phyloP scores from a whole-genome alignment of 371 early-diverging fungal genomes.

The Mucor saturninus region DNA sequence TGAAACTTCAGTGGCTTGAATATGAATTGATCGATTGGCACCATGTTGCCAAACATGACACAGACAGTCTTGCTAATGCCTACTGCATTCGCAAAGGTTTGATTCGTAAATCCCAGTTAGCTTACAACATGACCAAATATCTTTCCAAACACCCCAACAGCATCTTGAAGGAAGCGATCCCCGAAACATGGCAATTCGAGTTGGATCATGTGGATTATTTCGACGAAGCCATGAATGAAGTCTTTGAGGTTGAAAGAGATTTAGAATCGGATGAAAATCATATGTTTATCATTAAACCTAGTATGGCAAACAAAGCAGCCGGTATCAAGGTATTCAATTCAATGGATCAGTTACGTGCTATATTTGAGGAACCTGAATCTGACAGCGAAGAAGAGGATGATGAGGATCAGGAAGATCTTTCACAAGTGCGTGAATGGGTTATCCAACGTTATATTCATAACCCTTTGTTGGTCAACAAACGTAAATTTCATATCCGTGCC shows the following conservation, averaged over 20 bases:
- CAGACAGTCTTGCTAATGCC: constrained; percentile 50
- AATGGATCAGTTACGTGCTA: constrained; percentile 48
- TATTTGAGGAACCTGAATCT: constrained; percentile 51
- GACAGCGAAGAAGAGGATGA: constrained; percentile 44
- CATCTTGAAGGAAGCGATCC: constrained; percentile 57
- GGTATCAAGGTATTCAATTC: constrained; percentile 73
- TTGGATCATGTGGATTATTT: constrained; percentile 74
- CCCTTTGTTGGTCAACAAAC: constrained; percentile 62
- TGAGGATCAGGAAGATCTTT: constrained; percentile 40
- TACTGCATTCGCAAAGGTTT: constrained; percentile 75
- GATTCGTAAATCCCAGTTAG: constrained; percentile 70
- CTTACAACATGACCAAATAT: constrained; percentile 64
- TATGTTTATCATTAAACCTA: constrained; percentile 73
- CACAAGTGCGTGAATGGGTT: constrained; percentile 75
- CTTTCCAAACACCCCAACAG: constrained; percentile 64
- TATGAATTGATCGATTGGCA: constrained; percentile 71
- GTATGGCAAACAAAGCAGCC: constrained; percentile 70
- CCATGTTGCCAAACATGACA: constrained; percentile 35
- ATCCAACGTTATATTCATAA: constrained; percentile 69
- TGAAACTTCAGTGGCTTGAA: constrained; percentile 68
- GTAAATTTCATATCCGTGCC: constrained; percentile 78
- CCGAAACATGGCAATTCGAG: constrained; percentile 73
- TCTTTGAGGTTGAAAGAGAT: constrained; percentile 68
- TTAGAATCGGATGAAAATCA: constrained; percentile 38
- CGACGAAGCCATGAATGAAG: constrained; percentile 76